Base-by-base conservation (phyloP, 2,329 filamentous ascomycete species). In the Ophiosphaerella korrae region DNA sequence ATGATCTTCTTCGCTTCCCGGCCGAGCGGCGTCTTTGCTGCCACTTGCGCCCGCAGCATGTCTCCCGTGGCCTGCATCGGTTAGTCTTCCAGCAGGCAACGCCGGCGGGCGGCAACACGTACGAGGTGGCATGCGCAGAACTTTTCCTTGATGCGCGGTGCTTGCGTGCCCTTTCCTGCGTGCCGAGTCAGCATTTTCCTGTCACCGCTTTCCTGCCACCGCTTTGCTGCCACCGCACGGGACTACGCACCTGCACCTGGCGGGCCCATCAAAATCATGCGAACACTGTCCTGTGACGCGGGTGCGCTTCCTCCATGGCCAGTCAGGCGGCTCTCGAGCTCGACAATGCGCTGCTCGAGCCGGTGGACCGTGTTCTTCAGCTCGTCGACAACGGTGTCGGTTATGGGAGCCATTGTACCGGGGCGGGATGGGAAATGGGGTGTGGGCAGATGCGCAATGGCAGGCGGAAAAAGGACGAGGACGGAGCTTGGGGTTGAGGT, bases 1-100 rank as follows among this genome's bases (percentile, higher is more conserved):
- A 99, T 99, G 77, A 99, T 99, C 87, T 97, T 97, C 88, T 99
- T 99, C 63, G 94, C 94, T 82, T 97, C 92, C 73, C 89, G 86
- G 66, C 94, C 94, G 61, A 99, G 86, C 53, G 89, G 79, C 50
- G 94, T 99, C 87, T 97, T 97, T 81, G 96, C 95, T 62, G 93
- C 89, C 73, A 99, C 94, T 78, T 99, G 94, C 64, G 92, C 96
- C 72, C 94, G 92, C 72, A 99, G 85, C 94, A 99, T 99, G 79
- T 99, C 94, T 75, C 94, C 94, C 53, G 94, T 99, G 59, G 94
- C 94, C 92, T 97, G 68, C 43, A 57, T 41, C 48, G 50, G 63
- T 70, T 47, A 70, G 66, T 43, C 54, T 52, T 32, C 16, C 26
- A 18, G 23, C 33, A 11, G 26, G 26, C 26, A 29, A 21, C 26